These are phyloP conservation scores for Sequoia sempervirens DNA, from an alignment of 75 land plant species.

Conservation along the genomic window DNA sequence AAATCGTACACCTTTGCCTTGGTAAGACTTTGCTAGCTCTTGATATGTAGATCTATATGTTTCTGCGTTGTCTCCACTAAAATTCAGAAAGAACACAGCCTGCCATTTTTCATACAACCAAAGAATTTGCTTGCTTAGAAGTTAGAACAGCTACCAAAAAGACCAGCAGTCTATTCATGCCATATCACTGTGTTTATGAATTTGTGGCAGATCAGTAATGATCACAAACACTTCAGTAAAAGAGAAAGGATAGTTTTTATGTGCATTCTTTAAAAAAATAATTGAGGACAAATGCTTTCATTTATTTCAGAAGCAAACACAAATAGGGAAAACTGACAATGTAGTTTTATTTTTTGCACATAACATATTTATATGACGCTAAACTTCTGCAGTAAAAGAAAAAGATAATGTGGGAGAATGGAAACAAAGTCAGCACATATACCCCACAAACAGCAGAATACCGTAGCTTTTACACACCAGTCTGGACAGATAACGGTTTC, in stretches of 20 bases:
- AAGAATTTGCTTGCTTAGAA: neutral
- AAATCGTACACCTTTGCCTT: slow-evolving; percentile 60
- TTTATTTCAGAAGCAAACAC: too few species aligned
- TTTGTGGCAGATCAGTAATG: neutral
- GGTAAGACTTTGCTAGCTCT: slow-evolving; percentile 55
- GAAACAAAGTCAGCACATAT: neutral
- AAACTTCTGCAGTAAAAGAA: neutral
- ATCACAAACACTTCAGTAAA: neutral
- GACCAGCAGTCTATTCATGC: neutral
- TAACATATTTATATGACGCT: neutral
- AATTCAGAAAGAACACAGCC: slow-evolving; percentile 82
- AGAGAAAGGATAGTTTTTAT: neutral
- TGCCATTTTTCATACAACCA: slow-evolving; percentile 13
- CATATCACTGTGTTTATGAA: neutral
- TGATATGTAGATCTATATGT: slow-evolving; percentile 42
- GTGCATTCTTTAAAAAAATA: neutral
- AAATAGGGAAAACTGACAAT: neutral
- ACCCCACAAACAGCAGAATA: neutral
- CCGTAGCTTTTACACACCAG: neutral
- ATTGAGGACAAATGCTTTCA: neutral
- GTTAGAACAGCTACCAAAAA: neutral
- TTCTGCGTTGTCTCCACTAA: slow-evolving; percentile 39
- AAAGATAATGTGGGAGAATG: neutral
- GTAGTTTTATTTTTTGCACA: neutral
- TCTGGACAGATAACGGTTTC: neutral